These are phyloP conservation scores for Bipolaris bicolor DNA, from an alignment of 2,329 filamentous ascomycete species.

Conservation along the genomic window DNA sequence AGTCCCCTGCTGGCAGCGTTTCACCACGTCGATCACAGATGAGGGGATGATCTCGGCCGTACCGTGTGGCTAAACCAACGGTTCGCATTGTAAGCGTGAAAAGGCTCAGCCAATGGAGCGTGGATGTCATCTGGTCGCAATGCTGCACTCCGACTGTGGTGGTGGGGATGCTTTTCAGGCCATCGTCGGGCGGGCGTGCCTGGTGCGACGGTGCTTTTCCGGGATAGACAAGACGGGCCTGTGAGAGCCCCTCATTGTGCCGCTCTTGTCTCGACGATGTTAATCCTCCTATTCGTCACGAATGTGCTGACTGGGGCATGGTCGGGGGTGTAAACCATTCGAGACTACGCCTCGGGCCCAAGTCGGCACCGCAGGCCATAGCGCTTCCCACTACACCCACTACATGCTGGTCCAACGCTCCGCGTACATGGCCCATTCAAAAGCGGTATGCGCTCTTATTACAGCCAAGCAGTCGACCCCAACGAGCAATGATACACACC, in stretches of 20 bases:
- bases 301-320: slow-evolving; percentile 4
- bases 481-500: background rate
- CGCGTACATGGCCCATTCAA: background rate
- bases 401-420: slow-evolving; percentile 2
- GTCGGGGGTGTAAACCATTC: slow-evolving; percentile 13
- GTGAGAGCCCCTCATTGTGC: background rate
- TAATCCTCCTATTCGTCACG: slow-evolving; percentile 5
- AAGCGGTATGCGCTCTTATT: background rate
- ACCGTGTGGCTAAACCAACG: slow-evolving; percentile 14
- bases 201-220: slow-evolving; percentile 4
- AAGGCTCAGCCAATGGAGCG: background rate
- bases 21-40: slow-evolving; percentile 6
- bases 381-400: slow-evolving; percentile 9
- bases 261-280: slow-evolving; percentile 5
- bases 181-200: background rate
- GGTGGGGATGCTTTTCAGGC: background rate
- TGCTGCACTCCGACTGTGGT: background rate
- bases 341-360: slow-evolving; percentile 11
- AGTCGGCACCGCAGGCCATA: slow-evolving; percentile 10
- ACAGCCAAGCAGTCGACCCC: background rate
- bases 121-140: too few relatives aligned
- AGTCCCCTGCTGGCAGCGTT: slow-evolving; percentile 10
- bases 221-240: slow-evolving; percentile 4
- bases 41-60: slow-evolving; percentile 8
- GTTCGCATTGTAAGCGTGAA: slow-evolving; percentile 11